phyloP scores from a whole-genome alignment of 495 filamentous ascomycete species.

The Barbatosphaeria neglecta region DNA sequence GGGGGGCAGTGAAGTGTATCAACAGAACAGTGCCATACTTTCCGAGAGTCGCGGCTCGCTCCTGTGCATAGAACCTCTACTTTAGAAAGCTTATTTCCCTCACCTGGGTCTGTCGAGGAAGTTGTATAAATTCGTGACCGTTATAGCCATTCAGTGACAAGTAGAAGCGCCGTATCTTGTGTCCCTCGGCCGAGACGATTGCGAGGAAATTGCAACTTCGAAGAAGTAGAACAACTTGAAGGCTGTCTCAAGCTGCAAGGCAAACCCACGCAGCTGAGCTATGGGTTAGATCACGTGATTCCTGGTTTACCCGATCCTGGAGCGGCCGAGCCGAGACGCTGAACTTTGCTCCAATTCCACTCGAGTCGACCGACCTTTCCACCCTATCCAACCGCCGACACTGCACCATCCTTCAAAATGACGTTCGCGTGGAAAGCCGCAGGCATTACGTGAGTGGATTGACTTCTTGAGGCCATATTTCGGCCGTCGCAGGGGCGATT shows the following conservation, averaged over 20 bases:
- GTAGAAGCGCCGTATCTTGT: too few relatives aligned
- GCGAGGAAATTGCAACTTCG: too few relatives aligned
- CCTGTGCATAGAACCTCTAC: conserved; percentile 40
- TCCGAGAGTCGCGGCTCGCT: conserved; percentile 26
- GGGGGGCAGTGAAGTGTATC: conserved; percentile 31
- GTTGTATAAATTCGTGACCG: background rate
- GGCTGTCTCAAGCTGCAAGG: too few relatives aligned
- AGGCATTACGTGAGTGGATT: conserved; percentile 73
- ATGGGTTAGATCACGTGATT: conserved; percentile 1
- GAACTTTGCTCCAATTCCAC: conserved; percentile 1
- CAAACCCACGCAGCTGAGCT: too few relatives aligned
- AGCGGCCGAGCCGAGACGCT: background rate
- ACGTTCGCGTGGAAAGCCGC: conserved; percentile 96
- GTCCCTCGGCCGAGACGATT: too few relatives aligned
- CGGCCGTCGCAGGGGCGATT: background rate
- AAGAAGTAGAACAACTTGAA: too few relatives aligned
- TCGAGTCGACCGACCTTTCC: conserved; percentile 6
- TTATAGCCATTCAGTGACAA: too few relatives aligned
- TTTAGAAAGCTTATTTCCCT: conserved; percentile 21
- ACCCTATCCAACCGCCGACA: conserved; percentile 14
- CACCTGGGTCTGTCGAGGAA: background rate
- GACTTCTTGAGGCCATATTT: background rate
- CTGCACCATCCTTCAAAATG: conserved; percentile 48
- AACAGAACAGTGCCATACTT: conserved; percentile 38
- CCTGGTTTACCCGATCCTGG: background rate